Evolutionary conservation across 2,329 filamentous ascomycete genomes (phyloP), one percentile per base, ranked within the genome.

Genomic region (Alternaria novae-zelandiae): DNA sequence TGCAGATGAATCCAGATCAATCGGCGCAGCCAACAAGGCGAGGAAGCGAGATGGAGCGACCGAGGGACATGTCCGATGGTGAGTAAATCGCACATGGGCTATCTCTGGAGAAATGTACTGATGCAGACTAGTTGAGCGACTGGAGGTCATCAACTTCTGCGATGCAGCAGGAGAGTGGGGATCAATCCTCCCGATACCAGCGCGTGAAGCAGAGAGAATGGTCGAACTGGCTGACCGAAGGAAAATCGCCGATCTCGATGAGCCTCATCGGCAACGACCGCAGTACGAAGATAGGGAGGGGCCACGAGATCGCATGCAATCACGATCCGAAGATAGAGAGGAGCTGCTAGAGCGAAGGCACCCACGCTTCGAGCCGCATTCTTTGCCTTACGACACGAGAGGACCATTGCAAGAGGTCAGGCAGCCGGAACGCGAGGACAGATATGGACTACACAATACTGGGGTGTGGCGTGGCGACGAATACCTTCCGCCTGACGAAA

Each of bases 111-210:
- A n/a, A n/a, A n/a, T n/a, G n/a, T n/a, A n/a, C n/a, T n/a, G n/a
- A n/a, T n/a, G n/a, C n/a, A n/a, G n/a, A n/a, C n/a, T n/a, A n/a
- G n/a, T n/a, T n/a, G n/a, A n/a, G n/a, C n/a, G 64, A 7, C 4
- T 54, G 7, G 64, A 68, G 2, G 68, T 74, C 3, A 66, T 75
- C 17, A 59, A 76, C 21, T 76, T 76, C 23, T 68, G 62, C 10
- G 73, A 76, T 17, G 68, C 74, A 8, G 74, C 74, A 3, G 45
- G 54, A 9, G 74, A 76, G 50, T 76, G 74, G 74, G 74, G 74
- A 0, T 75, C 73, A 1, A 61, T 57, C 2, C 69, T 76, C 3
- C 67, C 63, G n/a, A 57, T 76, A 4, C 73, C 72, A 13, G 64
- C 59, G 4, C 26, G 53, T 1, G 70, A 76, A 17, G 64, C 65